Conservation (phyloP, 768 basidiomycete species). For the Leccinellum luteum region DNA sequence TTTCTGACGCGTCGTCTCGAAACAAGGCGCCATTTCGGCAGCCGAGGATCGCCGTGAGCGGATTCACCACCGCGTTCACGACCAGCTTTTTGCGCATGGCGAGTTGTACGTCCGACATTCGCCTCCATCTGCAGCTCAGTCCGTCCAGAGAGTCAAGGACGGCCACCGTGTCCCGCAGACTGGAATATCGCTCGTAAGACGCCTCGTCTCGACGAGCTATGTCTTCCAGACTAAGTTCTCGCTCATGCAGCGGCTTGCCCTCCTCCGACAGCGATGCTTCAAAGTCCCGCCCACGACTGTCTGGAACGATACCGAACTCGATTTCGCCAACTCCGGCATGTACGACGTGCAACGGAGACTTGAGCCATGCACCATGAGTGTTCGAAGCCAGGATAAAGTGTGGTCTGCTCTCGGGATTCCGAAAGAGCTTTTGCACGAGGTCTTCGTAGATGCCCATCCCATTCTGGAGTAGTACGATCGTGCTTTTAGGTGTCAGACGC, state of each 20-base stretch:
- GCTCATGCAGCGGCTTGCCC: conserved; percentile 33
- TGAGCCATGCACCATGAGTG: conserved; percentile 73
- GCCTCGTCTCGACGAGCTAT: conserved; percentile 42
- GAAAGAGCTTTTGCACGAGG: conserved; percentile 65
- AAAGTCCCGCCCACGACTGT: conserved; percentile 58
- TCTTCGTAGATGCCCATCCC: conserved; percentile 92
- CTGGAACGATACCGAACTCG: conserved; percentile 78
- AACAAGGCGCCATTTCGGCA: conserved; percentile 80
- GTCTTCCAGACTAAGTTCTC: conserved; percentile 49
- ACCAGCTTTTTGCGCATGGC: conserved; percentile 78
- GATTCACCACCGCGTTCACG: conserved; percentile 79
- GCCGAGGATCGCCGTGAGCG: conserved; percentile 77
- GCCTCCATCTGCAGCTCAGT: conserved; percentile 62
- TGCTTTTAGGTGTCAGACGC: conserved; percentile 63
- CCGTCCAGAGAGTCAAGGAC: conserved; percentile 53
- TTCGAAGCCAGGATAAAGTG: conserved; percentile 84
- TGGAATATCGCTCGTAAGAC: conserved; percentile 46
- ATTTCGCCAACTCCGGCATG: conserved; percentile 71
- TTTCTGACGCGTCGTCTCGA: conserved; percentile 38
- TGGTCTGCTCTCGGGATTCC: conserved; percentile 68
- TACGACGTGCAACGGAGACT: conserved; percentile 51
- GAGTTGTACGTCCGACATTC: conserved; percentile 64
- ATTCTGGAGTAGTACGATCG: conserved; percentile 91
- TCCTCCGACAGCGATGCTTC: conserved; percentile 50
- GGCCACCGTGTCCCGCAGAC: conserved; percentile 66